Conservation (phyloP, 2,329 filamentous ascomycete genomes). For the Emericellopsis atlantica region DNA sequence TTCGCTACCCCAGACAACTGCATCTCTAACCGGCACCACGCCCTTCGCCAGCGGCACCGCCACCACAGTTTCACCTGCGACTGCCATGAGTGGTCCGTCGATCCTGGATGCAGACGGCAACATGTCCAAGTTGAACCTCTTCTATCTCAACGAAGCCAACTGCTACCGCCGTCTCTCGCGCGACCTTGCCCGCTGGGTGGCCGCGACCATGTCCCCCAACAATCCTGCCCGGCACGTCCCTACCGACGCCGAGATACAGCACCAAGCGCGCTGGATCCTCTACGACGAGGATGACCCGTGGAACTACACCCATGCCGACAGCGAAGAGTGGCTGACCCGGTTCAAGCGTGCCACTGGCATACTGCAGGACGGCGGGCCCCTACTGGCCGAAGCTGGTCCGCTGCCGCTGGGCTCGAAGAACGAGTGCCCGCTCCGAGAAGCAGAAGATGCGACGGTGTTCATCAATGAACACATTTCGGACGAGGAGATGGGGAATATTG, state of each 20-base stretch:
- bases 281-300: slow-evolving; percentile 54
- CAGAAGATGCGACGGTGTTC: slow-evolving; percentile 3
- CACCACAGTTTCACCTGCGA: background rate
- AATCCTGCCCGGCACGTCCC: slow-evolving; percentile 48
- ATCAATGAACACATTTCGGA: slow-evolving; percentile 22
- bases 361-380: slow-evolving; percentile 33
- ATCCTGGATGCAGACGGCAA: background rate
- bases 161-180: slow-evolving; percentile 43
- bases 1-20: slow-evolving; percentile 3
- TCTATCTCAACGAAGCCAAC: slow-evolving; percentile 47
- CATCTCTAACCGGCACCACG: background rate
- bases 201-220: slow-evolving; percentile 41
- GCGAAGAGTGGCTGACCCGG: slow-evolving; percentile 48
- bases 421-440: slow-evolving; percentile 1
- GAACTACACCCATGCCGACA: slow-evolving; percentile 53
- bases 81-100: background rate
- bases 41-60: background rate
- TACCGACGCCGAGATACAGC: slow-evolving; percentile 48
- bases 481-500: slow-evolving; percentile 24
- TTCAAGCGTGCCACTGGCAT: slow-evolving; percentile 49
- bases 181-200: slow-evolving; percentile 40
- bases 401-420: background rate
- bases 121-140: slow-evolving; percentile 7
- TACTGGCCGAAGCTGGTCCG: slow-evolving; percentile 21
- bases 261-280: slow-evolving; percentile 49